phyloP scores from a whole-genome alignment of 495 filamentous ascomycete species.

The Xylaria cubensis region DNA sequence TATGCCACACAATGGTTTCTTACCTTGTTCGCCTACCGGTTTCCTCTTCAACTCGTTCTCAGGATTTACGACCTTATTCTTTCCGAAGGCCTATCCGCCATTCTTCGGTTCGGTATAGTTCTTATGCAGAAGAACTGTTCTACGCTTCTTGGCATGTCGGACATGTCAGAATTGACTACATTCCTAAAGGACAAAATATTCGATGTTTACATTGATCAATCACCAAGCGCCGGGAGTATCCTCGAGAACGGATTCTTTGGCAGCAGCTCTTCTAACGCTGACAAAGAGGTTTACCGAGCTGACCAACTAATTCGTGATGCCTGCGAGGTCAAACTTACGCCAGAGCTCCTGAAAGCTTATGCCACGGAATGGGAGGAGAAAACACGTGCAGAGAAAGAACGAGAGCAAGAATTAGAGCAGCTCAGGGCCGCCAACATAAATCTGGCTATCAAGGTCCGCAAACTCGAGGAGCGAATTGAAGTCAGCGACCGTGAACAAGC shows the following conservation, averaged over 20 bases:
- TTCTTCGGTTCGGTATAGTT: slow-evolving; percentile 91
- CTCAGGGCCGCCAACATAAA: slow-evolving; percentile 68
- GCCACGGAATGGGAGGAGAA: slow-evolving; percentile 91
- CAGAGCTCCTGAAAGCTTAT: slow-evolving; percentile 79
- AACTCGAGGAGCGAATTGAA: slow-evolving; percentile 86
- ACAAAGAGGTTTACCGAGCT: slow-evolving; percentile 95
- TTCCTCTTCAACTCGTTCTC: slow-evolving; percentile 93
- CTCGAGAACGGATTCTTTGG: slow-evolving; percentile 98
- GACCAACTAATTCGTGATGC: slow-evolving; percentile 94
- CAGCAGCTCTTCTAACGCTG: slow-evolving; percentile 77
- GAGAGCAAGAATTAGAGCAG: slow-evolving; percentile 80
- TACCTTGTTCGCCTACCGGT: slow-evolving; percentile 98
- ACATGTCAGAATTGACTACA: slow-evolving; percentile 84
- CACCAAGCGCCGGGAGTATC: slow-evolving; percentile 83
- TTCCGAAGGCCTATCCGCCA: slow-evolving; percentile 89
- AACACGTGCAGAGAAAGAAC: slow-evolving; percentile 74
- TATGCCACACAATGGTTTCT: slow-evolving; percentile 99
- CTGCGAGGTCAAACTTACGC: slow-evolving; percentile 84
- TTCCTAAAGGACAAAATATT: slow-evolving; percentile 95
- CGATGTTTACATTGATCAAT: slow-evolving; percentile 94
- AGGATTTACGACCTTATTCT: slow-evolving; percentile 97
- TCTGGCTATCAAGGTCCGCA: slow-evolving; percentile 74
- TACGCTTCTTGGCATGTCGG: slow-evolving; percentile 80
- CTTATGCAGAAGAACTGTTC: slow-evolving; percentile 93
- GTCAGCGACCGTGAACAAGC: slow-evolving; percentile 93